Evolutionary conservation across 306 rosid species (phyloP).

Genomic region (Quercus dentata): DNA sequence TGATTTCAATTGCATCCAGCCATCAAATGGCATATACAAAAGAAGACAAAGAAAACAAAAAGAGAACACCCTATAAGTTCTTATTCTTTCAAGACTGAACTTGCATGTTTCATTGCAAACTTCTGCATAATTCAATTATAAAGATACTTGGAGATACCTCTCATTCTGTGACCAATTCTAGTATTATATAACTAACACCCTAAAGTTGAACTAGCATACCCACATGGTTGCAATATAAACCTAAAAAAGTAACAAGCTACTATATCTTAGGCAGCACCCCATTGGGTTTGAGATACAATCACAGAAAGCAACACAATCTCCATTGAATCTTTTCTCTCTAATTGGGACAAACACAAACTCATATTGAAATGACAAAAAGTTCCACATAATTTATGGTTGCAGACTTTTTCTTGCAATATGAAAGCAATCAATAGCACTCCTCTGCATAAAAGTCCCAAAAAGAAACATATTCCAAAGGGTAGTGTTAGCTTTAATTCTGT

Average conservation of each 20-base stretch:
- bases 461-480: constrained; percentile 57
- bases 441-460: constrained; percentile 46
- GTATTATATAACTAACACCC: not conserved
- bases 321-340: not conserved
- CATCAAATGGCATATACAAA: too few relatives aligned
- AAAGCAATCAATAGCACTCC: constrained; percentile 32
- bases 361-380: constrained; percentile 31
- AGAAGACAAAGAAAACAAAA: not conserved
- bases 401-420: constrained; percentile 13
- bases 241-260: not conserved
- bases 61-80: not conserved
- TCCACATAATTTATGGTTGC: constrained; percentile 16
- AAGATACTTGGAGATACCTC: not conserved
- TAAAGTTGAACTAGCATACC: not conserved
- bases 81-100: not conserved
- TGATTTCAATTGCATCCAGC: too few relatives aligned
- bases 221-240: not conserved
- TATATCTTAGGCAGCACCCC: not conserved
- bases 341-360: not conserved
- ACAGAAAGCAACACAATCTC: constrained; percentile 1
- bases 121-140: not conserved
- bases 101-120: not conserved
- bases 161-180: not conserved
- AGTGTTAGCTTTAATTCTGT: constrained; percentile 45
- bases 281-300: not conserved